These are phyloP conservation scores for Zarea fungicola DNA, from an alignment of 2,329 filamentous ascomycete genomes.

Conservation along the genomic window DNA sequence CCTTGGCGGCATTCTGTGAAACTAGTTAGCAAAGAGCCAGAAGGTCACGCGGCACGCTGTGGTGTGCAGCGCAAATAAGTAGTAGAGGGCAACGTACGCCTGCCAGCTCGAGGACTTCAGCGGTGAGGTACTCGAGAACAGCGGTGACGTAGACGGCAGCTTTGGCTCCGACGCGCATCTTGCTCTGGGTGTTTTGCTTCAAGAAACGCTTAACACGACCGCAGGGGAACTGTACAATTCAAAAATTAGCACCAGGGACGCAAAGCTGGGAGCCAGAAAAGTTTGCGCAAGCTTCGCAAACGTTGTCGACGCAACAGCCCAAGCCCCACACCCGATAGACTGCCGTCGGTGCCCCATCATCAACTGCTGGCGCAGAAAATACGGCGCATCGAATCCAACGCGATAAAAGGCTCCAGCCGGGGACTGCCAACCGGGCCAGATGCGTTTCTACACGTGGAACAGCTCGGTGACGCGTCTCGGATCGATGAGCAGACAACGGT, in stretches of 20 bases:
- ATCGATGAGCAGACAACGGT: not conserved
- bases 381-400: constrained; percentile 7
- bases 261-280: not conserved
- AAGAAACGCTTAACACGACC: constrained; percentile 99
- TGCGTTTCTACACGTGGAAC: not conserved
- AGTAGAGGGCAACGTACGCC: constrained; percentile 54
- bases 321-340: constrained; percentile 11
- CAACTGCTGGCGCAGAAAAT: constrained; percentile 4
- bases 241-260: constrained; percentile 19
- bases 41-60: constrained; percentile 13
- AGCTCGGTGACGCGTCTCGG: constrained; percentile 9
- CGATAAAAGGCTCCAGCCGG: not conserved
- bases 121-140: constrained; percentile 95
- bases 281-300: constrained; percentile 15
- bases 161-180: constrained; percentile 99
- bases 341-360: constrained; percentile 1
- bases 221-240: constrained; percentile 74
- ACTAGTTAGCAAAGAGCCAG: constrained; percentile 18
- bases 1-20: constrained; percentile 85
- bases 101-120: constrained; percentile 95
- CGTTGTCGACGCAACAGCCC: constrained; percentile 14
- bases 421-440: not conserved
- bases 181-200: constrained; percentile 98
- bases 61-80: constrained; percentile 5
- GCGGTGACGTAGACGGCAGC: constrained; percentile 97